Percentiles rank a stretch among this genome's conserved stretches.
Evolutionary conservation across 306 rosid species (phyloP).

Genomic region (Inga leiocalycina): DNA sequence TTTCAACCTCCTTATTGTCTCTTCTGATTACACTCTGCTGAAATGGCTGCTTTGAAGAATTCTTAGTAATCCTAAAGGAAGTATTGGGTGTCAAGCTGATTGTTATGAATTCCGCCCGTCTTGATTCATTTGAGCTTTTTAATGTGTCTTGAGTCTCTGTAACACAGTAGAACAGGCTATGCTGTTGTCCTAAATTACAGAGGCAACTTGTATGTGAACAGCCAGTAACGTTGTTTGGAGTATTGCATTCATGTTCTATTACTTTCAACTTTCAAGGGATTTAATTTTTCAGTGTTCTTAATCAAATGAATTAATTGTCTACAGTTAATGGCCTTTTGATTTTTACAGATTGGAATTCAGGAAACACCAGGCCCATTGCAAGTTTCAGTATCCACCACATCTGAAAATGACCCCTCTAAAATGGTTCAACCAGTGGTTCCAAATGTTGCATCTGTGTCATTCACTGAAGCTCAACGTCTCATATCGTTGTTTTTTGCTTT

Average conservation of each 20-base stretch:
- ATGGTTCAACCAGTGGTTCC: slow-evolving; percentile 41
- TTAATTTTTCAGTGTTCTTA: background rate
- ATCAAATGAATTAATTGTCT: slow-evolving; percentile 27
- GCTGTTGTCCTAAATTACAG: slow-evolving; percentile 13
- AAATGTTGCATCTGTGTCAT: slow-evolving; percentile 53
- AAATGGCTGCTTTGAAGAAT: slow-evolving; percentile 18
- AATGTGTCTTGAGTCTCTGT: background rate
- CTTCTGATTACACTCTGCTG: slow-evolving; percentile 24
- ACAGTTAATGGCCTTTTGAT: background rate
- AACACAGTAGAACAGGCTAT: background rate
- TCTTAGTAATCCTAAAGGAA: background rate
- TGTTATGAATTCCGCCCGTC: background rate
- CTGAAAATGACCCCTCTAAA: slow-evolving; percentile 58
- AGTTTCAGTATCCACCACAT: slow-evolving; percentile 58
- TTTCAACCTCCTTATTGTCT: slow-evolving; percentile 1
- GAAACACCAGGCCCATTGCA: slow-evolving; percentile 59
- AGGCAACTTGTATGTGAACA: background rate
- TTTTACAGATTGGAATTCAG: slow-evolving; percentile 66
- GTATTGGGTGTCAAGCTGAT: background rate
- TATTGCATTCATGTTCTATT: background rate
- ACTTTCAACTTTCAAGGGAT: background rate
- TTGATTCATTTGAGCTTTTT: background rate
- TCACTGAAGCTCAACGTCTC: slow-evolving; percentile 82
- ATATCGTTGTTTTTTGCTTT: slow-evolving; percentile 90
- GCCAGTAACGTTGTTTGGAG: slow-evolving; percentile 6